Evolutionary conservation across 1,284 basidiomycete genomes (phyloP), one percentile per base, ranked within the genome.

Genomic region (Calocybe gambosa): DNA sequence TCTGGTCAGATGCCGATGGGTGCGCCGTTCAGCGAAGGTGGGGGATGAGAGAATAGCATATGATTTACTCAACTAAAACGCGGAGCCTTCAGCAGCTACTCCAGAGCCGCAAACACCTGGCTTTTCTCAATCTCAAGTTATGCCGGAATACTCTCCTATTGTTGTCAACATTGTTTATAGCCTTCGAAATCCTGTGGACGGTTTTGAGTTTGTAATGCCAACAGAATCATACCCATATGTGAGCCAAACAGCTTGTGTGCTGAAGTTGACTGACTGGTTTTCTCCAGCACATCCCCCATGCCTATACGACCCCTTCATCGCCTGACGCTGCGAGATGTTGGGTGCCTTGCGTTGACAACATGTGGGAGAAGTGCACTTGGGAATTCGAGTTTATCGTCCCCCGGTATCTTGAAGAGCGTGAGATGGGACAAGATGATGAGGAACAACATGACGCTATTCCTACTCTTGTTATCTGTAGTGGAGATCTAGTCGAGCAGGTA

Each of bases 281-380:
- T 13, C 0, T 55, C n/a, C n/a, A 93, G 89, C 85, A 90, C 56
- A 82, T 92, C 48, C 94, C 94, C 23, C 96, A 99, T 65, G 83
- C 89, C 45, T 99, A 89, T 60, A 93, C 93, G 2, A 88, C 86
- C 2, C 85, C 93, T 0, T 89, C 90, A 0, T 89, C 88, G 2
- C 84, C 92, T 4, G 92, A 96, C 60, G 80, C 91, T 9, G 92
- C 95, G 6, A 76, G 96, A 55, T 93, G 91, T 58, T 99, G 96
- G 96, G 87, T 98, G 8, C 96, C 96, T 3, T 99, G 96, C 58
- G 69, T 98, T 10, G 96, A 99, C 65, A 91, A 83, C 60, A 66
- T 95, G 10, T 97, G 93, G 90, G 95, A 97, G 65, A 85, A 92
- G 58, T 97, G 91, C 59, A 96, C 95, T 2, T 99, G 96, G 96